Conservation (phyloP, 1,139 yeast species). For the Saccharomyces pastorianus region DNA sequence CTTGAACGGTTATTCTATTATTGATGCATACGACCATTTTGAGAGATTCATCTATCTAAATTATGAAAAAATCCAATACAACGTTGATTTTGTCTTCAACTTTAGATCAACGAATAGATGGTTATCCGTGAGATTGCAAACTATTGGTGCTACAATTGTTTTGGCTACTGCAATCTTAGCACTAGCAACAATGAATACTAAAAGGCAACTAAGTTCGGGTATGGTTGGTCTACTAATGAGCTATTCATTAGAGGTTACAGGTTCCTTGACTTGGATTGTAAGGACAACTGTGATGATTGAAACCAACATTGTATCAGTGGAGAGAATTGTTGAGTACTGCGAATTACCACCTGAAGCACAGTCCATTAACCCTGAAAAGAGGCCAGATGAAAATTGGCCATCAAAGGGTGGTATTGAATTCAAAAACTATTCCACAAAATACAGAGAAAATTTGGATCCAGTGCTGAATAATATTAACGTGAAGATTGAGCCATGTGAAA, state of each 20-base stretch:
- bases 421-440: constrained; percentile 54
- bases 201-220: constrained; percentile 52
- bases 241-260: constrained; percentile 59
- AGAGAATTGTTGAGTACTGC: constrained; percentile 65
- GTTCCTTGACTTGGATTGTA: constrained; percentile 52
- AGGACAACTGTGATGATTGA: constrained; percentile 66
- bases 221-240: constrained; percentile 68
- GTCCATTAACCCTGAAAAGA: constrained; percentile 29
- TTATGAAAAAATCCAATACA: constrained; percentile 53
- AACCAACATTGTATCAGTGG: constrained; percentile 67
- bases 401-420: constrained; percentile 47
- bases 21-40: constrained; percentile 47
- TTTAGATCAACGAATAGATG: constrained; percentile 58
- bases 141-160: constrained; percentile 58
- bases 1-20: constrained; percentile 51
- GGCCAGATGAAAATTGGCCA: constrained; percentile 50
- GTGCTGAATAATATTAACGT: constrained; percentile 49
- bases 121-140: constrained; percentile 62
- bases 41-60: constrained; percentile 48
- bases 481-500: constrained; percentile 50
- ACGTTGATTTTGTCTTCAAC: constrained; percentile 51
- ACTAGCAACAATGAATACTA: constrained; percentile 43
- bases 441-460: constrained; percentile 51
- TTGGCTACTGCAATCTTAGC: constrained; percentile 52
- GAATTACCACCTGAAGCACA: constrained; percentile 54